Base-by-base conservation (phyloP, 306 rosid genomes). In the Trifolium repens region DNA sequence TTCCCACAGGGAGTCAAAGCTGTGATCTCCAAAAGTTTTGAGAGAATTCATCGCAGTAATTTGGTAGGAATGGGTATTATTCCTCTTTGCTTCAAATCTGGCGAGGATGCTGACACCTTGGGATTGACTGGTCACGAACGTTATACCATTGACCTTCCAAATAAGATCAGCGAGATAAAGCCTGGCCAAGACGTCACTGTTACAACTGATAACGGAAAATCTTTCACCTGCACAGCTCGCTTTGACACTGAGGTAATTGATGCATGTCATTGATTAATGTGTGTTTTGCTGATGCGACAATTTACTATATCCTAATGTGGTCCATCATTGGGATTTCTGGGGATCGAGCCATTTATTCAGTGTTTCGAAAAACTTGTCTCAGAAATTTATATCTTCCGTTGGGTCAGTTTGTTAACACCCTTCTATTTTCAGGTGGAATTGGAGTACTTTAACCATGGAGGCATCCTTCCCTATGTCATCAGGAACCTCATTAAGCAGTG, bases 41-140 rank as follows among this genome's bases (percentile, higher is more conserved):
- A 96, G 87, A 92, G 97, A 78, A 96, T 96, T 80, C 99, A 96
- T 79, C 97, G 99, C 74, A 96, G 99, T 84, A 96, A 96, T 83
- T 83, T 96, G 87, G 99, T 92, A 6, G 99, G 99, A 39, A 96
- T 96, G 99, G 99, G 99, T 54, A 87, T 96, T 68, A 73, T 96
- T 79, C 99, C 99, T 69, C 99, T 96, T 67, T 92, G 98, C 82
- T 96, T 89, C 88, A 96, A 96, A 89, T 17, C 97, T 8, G 98
- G 99, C 1, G 99, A 96, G 88, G 99, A 96, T 74, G 96, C 98
- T 8, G 99, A 96, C 34, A 80, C 92, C 27, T 83, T 96, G 27
- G 98, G 99, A 75, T 83, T 96, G 96, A 96, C 97, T 15, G 99
- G 99, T 50, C 97, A 88, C n/a, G 99, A 96, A 81, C 99, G 98